Base-by-base conservation (phyloP, 768 basidiomycete species). In the Suillus spraguei region DNA sequence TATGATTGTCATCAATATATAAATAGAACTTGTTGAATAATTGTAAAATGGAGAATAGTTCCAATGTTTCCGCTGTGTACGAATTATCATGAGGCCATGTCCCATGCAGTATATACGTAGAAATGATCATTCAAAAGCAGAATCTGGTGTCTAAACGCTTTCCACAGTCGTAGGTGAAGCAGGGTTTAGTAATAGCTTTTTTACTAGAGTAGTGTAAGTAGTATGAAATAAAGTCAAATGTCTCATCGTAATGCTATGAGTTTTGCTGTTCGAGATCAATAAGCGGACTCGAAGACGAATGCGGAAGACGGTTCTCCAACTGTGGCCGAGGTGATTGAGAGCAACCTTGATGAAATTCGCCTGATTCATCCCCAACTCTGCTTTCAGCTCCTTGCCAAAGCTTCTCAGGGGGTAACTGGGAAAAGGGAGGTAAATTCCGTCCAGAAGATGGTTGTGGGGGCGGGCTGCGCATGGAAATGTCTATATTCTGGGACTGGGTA, bases 351-450 rank as follows among this genome's bases (percentile, higher is more conserved):
- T 66, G 65, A 60, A 75, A 68, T 32, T 59, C 56, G 13, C 69
- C 74, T 4, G 47, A 22, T 39, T 72, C 74, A 2, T 66, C 66
- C n/a, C 64, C 68, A 32, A 58, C 68, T 64, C 76, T 72, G 38
- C 78, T 76, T 39, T 78, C 64, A 54, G 80, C 80, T 3, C 72
- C 73, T 22, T 72, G 72, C 16, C 77, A 76, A 44, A 71, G 70
- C 70, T 87, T 88, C 67, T 87, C 87, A 16, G 80, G 77, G 5
- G 81, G 75, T 33, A 68, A 52, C 20, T 66, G 68, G 50, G 61
- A 68, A 38, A 59, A 64, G 20, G 61, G 44, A 0, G 53, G 67
- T 3, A 54, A 22, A 46, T 52, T 46, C 35, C 60, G 61, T 36
- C 64, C 64, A 11, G 46, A 36, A 28, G 33, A 62, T 53, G 72